Evolutionary conservation across 192 early-diverging fungal genomes (phyloP).

Genomic region (Linnemannia elongata): DNA sequence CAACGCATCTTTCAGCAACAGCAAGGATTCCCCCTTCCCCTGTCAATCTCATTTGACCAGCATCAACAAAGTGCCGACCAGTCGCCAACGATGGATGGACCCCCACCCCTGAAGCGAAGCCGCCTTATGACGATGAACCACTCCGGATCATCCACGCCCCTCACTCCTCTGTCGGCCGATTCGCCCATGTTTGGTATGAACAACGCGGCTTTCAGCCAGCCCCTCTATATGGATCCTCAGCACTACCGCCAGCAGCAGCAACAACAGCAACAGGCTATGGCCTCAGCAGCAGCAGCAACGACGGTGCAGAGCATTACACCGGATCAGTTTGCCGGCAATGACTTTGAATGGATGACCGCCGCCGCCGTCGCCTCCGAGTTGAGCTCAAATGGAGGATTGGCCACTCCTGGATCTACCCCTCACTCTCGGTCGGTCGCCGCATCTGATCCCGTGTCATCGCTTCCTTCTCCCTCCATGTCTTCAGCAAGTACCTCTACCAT

Average conservation of each 20-base stretch:
- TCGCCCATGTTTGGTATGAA: slow-evolving; percentile 9
- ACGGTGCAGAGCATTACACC: slow-evolving; percentile 32
- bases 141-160: slow-evolving; percentile 13
- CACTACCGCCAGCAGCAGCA: slow-evolving; percentile 29
- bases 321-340: slow-evolving; percentile 24
- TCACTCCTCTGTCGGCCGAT: slow-evolving; percentile 31
- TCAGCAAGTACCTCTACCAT: not conserved
- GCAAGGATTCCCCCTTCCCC: slow-evolving; percentile 11
- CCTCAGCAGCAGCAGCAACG: slow-evolving; percentile 6
- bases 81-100: not conserved
- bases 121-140: slow-evolving; percentile 6
- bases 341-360: slow-evolving; percentile 34
- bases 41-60: slow-evolving; percentile 13
- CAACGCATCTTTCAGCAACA: slow-evolving; percentile 21
- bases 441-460: slow-evolving; percentile 4
- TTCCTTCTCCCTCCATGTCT: not conserved
- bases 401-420: not conserved
- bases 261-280: slow-evolving; percentile 4
- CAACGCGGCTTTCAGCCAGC: not conserved
- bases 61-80: not conserved
- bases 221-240: slow-evolving; percentile 15
- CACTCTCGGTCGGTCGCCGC: slow-evolving; percentile 4
- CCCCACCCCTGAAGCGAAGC: slow-evolving; percentile 22
- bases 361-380: not conserved
- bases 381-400: not conserved